Evolutionary conservation across 768 basidiomycete species (phyloP).

Genomic region (Neoboletus magnificus): DNA sequence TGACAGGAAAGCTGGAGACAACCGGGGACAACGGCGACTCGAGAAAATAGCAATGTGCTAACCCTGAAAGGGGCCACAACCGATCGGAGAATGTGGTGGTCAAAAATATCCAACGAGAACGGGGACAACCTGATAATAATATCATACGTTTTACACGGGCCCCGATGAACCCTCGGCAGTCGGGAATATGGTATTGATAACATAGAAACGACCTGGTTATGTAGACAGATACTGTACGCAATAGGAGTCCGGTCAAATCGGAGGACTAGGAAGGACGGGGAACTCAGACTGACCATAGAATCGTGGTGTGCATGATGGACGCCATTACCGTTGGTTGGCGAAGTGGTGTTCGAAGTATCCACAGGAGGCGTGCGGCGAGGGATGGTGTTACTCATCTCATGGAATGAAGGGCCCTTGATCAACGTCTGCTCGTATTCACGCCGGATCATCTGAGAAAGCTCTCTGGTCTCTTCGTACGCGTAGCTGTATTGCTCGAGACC

Average conservation of each 20-base stretch:
- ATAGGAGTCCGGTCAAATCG: slow-evolving; percentile 11
- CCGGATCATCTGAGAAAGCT: slow-evolving; percentile 66
- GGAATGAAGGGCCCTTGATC: slow-evolving; percentile 36
- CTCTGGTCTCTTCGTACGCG: slow-evolving; percentile 83
- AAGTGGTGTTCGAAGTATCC: slow-evolving; percentile 12
- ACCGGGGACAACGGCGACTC: neutral
- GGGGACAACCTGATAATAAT: slow-evolving; percentile 20
- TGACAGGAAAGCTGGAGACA: slow-evolving; percentile 3
- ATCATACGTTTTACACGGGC: slow-evolving; percentile 23
- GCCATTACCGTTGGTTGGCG: slow-evolving; percentile 18
- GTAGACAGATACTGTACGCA: slow-evolving; percentile 24
- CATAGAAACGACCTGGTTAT: slow-evolving; percentile 14
- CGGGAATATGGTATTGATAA: slow-evolving; percentile 28
- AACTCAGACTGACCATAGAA: slow-evolving; percentile 14
- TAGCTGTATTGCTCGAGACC: slow-evolving; percentile 87
- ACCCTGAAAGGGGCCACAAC: neutral
- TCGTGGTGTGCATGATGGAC: slow-evolving; percentile 16
- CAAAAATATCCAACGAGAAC: slow-evolving; percentile 12
- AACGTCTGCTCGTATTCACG: slow-evolving; percentile 44
- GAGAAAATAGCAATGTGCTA: slow-evolving; percentile 21
- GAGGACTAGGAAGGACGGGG: neutral
- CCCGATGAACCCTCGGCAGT: slow-evolving; percentile 5
- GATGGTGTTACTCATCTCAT: slow-evolving; percentile 40
- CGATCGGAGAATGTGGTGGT: neutral
- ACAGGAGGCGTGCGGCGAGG: slow-evolving; percentile 23